Conservation (phyloP, 176 grass and related monocot genomes). For the Poa pratensis region DNA sequence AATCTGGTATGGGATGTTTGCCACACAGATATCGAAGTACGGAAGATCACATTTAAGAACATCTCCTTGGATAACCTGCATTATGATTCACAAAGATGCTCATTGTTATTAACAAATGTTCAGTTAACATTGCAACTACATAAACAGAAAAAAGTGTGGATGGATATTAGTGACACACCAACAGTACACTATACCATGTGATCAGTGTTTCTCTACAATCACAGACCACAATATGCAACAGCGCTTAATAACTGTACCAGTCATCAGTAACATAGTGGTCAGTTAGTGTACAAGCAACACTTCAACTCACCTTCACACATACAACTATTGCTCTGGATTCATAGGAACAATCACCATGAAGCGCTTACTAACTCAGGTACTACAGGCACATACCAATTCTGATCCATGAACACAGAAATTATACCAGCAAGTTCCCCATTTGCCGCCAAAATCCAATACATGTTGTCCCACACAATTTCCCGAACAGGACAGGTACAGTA, state of each 20-base stretch:
- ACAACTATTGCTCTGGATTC: neutral
- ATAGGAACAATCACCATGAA: neutral
- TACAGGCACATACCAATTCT: neutral
- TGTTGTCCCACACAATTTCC: neutral
- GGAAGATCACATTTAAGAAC: constrained; percentile 93
- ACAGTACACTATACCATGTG: neutral
- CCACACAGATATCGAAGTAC: constrained; percentile 95
- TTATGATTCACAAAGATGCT: neutral
- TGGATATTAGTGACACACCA: neutral
- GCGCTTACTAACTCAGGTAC: neutral
- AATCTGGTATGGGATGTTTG: constrained; percentile 95
- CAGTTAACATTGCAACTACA: neutral
- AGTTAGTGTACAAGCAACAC: neutral
- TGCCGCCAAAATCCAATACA: neutral
- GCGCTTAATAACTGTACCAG: neutral
- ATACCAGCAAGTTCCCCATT: neutral
- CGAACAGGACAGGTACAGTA: neutral
- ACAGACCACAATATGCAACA: neutral
- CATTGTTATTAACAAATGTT: neutral
- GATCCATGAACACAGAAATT: neutral
- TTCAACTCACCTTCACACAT: neutral
- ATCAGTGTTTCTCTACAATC: neutral
- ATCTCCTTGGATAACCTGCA: constrained; percentile 95
- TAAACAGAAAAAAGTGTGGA: neutral
- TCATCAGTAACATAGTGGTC: neutral